phyloP scores from a whole-genome alignment of 2,329 filamentous ascomycete species.

The Coniochaeta sp. region DNA sequence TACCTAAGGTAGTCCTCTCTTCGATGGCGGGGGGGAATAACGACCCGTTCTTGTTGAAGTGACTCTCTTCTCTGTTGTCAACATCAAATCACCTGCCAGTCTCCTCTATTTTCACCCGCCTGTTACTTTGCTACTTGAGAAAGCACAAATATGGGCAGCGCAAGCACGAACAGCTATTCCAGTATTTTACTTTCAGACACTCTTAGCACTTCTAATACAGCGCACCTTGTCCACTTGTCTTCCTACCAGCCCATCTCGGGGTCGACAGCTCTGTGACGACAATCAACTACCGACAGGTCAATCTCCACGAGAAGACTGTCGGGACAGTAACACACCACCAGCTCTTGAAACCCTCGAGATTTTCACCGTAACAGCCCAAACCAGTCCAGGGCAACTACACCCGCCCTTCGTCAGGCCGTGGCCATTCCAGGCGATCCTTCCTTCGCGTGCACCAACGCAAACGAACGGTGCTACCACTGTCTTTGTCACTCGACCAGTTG shows the following conservation, averaged over 20 bases:
- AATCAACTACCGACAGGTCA: constrained; percentile 3
- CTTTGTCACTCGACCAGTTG: not conserved
- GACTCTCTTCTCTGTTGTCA: constrained; percentile 7
- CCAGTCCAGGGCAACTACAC: not conserved
- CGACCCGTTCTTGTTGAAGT: not conserved
- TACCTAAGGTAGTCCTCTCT: not conserved
- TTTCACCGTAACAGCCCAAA: not conserved
- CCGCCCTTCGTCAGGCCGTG: not conserved
- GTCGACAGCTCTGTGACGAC: not conserved
- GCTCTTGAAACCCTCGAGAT: not conserved
- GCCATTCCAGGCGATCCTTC: not conserved
- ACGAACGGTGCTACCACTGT: constrained; percentile 14
- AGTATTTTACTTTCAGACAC: constrained; percentile 12
- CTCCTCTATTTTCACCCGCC: not conserved
- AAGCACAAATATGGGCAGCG: constrained; percentile 15
- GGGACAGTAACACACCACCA: not conserved
- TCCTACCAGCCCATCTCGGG: not conserved
- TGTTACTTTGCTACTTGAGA: not conserved
- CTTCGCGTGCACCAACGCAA: not conserved
- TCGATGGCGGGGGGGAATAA: not conserved
- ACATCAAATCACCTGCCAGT: not conserved
- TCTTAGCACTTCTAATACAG: constrained; percentile 8
- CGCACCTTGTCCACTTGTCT: not conserved
- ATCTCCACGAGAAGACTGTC: not conserved
- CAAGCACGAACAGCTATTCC: constrained; percentile 9